Evolutionary conservation across 148 eudicot genomes (phyloP).

Genomic region (Tetragonia tetragonoides): DNA sequence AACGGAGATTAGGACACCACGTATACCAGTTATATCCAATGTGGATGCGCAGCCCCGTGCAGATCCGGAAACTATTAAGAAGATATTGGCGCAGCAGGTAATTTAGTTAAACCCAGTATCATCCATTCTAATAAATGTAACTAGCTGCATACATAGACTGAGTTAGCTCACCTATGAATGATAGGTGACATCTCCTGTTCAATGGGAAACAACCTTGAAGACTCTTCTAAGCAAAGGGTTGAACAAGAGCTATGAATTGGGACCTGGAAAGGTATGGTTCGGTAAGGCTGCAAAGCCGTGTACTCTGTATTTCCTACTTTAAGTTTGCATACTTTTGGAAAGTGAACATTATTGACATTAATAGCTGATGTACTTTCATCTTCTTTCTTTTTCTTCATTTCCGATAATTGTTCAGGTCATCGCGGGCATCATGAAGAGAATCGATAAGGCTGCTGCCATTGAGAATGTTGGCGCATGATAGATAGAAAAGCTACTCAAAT

Average conservation of each 20-base stretch:
- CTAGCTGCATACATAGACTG: neutral
- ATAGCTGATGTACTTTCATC: neutral
- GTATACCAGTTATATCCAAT: slow-evolving; percentile 89
- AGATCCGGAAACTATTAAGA: slow-evolving; percentile 78
- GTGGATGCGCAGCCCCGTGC: slow-evolving; percentile 95
- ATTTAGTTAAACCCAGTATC: neutral
- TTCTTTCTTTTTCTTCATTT: neutral
- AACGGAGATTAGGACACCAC: slow-evolving; percentile 67
- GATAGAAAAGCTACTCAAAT: neutral
- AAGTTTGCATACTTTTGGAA: neutral
- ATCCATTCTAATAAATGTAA: neutral
- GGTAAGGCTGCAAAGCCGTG: neutral
- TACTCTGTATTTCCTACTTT: neutral
- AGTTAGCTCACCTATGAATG: slow-evolving; percentile 7
- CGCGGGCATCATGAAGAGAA: slow-evolving; percentile 86
- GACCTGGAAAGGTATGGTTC: slow-evolving; percentile 81
- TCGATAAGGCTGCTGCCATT: slow-evolving; percentile 67
- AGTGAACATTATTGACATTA: neutral
- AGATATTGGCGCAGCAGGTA: slow-evolving; percentile 88
- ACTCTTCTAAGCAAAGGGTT: slow-evolving; percentile 65
- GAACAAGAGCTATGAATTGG: slow-evolving; percentile 82
- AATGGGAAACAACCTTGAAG: slow-evolving; percentile 91
- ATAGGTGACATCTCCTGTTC: slow-evolving; percentile 92
- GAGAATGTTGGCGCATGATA: slow-evolving; percentile 75
- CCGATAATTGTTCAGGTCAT: slow-evolving; percentile 52